phyloP scores from a whole-genome alignment of 1,284 basidiomycete species.

The Cryptococcus amylolentus region DNA sequence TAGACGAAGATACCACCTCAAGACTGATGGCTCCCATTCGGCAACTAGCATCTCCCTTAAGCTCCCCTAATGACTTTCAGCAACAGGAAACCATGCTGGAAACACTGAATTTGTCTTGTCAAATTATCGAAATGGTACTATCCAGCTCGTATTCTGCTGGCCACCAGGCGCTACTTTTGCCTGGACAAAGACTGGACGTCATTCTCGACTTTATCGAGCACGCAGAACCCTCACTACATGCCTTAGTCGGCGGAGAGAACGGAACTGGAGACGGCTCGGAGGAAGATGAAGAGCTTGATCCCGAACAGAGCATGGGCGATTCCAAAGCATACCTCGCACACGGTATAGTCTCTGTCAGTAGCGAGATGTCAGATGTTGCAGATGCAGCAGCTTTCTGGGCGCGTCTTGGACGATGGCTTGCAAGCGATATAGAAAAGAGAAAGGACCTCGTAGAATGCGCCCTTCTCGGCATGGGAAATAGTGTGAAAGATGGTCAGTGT shows the following conservation, averaged over 20 bases:
- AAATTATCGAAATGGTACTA: background rate
- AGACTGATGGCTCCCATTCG: background rate
- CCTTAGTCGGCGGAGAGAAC: background rate
- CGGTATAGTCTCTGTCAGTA: slow-evolving; percentile 58
- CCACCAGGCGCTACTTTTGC: too few relatives aligned
- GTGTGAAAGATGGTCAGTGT: slow-evolving; percentile 61
- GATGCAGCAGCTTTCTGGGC: background rate
- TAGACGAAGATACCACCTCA: background rate
- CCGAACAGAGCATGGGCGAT: slow-evolving; percentile 60
- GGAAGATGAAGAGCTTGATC: slow-evolving; percentile 5
- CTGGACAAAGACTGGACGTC: background rate
- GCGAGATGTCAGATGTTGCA: background rate
- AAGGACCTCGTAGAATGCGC: slow-evolving; percentile 52
- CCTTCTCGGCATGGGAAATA: slow-evolving; percentile 51
- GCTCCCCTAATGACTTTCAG: background rate
- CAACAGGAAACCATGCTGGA: background rate
- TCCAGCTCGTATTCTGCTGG: background rate
- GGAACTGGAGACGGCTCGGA: slow-evolving; percentile 1
- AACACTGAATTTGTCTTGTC: background rate
- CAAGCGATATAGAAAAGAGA: slow-evolving; percentile 23
- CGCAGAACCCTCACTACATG: background rate
- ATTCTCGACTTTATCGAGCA: slow-evolving; percentile 26
- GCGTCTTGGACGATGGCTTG: slow-evolving; percentile 72
- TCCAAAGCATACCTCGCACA: slow-evolving; percentile 82
- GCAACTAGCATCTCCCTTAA: background rate